These are phyloP conservation scores for Obelidium mucronatum DNA, from an alignment of 192 early-diverging fungal species.

Conservation along the genomic window DNA sequence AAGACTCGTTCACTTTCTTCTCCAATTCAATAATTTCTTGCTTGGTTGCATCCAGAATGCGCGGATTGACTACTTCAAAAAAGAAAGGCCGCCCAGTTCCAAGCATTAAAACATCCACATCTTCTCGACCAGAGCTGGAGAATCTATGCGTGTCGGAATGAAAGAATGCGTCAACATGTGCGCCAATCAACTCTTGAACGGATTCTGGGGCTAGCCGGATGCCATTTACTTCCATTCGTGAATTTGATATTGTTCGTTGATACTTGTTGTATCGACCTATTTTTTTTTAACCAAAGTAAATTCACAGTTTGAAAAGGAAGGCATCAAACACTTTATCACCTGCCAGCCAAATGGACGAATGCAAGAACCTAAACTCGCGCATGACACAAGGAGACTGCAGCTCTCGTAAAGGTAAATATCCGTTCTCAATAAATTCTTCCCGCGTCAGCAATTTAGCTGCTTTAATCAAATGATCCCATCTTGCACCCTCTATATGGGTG, in stretches of 20 bases:
- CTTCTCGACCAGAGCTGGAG: constrained; percentile 86
- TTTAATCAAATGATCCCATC: constrained; percentile 43
- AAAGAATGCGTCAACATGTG: constrained; percentile 34
- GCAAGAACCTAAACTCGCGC: constrained; percentile 44
- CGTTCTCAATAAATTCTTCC: constrained; percentile 37
- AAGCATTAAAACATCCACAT: constrained; percentile 93
- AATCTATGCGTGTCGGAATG: constrained; percentile 69
- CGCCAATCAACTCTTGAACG: constrained; percentile 73
- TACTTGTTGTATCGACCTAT: constrained; percentile 57
- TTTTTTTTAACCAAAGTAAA: background rate
- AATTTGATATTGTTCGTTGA: constrained; percentile 76
- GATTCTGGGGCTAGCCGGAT: constrained; percentile 73
- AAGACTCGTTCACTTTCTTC: constrained; percentile 43
- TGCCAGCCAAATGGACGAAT: constrained; percentile 67
- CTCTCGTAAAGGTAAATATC: constrained; percentile 5
- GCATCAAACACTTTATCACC: constrained; percentile 28
- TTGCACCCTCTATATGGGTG: constrained; percentile 38
- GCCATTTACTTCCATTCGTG: constrained; percentile 81
- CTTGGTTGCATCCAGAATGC: constrained; percentile 37
- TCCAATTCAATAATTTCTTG: constrained; percentile 44
- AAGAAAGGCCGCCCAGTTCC: constrained; percentile 93
- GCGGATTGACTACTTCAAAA: constrained; percentile 85
- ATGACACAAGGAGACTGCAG: constrained; percentile 25
- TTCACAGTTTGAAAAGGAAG: background rate
- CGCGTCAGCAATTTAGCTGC: constrained; percentile 35